Percentiles rank a stretch among this genome's conserved stretches.
phyloP scores from a whole-genome alignment of 306 rosid genomes.

The Lupinus albus region DNA sequence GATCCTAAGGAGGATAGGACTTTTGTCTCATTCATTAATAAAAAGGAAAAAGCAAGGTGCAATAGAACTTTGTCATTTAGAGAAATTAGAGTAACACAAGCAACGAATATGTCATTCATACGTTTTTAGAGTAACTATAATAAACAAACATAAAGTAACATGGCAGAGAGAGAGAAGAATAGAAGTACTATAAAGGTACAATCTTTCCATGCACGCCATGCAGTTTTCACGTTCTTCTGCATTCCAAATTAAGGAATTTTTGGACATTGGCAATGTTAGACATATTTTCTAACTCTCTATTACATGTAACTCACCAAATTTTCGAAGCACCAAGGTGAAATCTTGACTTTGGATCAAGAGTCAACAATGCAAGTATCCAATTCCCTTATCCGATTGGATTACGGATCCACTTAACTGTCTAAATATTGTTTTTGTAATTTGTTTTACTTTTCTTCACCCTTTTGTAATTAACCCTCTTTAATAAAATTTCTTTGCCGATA shows the following conservation, averaged over 20 bases:
- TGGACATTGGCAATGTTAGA: too few species aligned
- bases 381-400: too few species aligned
- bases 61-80: slow-evolving; percentile 49
- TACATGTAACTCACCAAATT: too few species aligned
- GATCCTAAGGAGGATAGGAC: slow-evolving; percentile 47
- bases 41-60: slow-evolving; percentile 43
- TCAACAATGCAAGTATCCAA: too few species aligned
- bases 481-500: too few species aligned
- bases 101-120: slow-evolving; percentile 76
- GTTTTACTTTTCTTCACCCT: too few species aligned
- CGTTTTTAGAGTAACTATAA: slow-evolving; percentile 32
- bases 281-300: too few species aligned
- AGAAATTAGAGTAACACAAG: slow-evolving; percentile 66
- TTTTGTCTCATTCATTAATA: slow-evolving; percentile 66
- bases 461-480: too few species aligned
- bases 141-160: slow-evolving; percentile 41
- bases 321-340: too few species aligned
- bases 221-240: slow-evolving; percentile 52
- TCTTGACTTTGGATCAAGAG: too few species aligned
- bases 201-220: slow-evolving; percentile 67
- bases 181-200: slow-evolving; percentile 36
- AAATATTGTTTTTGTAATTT: too few species aligned
- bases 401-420: too few species aligned
- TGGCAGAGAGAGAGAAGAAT: slow-evolving; percentile 26
- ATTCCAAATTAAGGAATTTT: slow-evolving; percentile 9